Percentiles rank a stretch among this genome's conserved stretches.
Conservation (phyloP, 768 basidiomycete genomes). For the Hypholoma fasciculare region DNA sequence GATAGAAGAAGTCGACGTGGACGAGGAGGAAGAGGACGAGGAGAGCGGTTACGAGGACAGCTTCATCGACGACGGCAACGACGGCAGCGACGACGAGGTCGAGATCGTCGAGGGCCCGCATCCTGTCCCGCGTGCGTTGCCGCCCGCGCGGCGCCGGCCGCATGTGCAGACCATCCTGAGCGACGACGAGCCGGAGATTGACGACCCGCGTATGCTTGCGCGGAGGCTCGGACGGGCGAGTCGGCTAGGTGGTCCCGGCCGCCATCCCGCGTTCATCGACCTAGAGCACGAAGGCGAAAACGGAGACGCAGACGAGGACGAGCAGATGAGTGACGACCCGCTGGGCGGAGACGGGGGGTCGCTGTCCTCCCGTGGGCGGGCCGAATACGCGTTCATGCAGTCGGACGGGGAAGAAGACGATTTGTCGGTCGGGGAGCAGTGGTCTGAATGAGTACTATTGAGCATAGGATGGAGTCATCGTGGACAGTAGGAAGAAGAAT, state of each 20-base stretch:
- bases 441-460: too few species aligned
- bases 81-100: not conserved
- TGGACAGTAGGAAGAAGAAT: too few species aligned
- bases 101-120: not conserved
- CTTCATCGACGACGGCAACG: constrained; percentile 15
- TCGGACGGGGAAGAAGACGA: not conserved
- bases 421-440: too few species aligned
- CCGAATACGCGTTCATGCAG: not conserved
- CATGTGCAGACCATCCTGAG: not conserved
- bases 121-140: too few species aligned
- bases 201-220: not conserved
- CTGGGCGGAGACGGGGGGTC: not conserved
- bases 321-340: not conserved
- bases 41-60: constrained; percentile 15
- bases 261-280: not conserved
- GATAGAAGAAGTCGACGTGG: constrained; percentile 14
- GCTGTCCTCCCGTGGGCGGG: not conserved
- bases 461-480: too few species aligned
- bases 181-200: not conserved
- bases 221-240: not conserved
- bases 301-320: not conserved
- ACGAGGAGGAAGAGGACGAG: constrained; percentile 15
- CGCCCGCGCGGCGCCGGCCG: too few species aligned
- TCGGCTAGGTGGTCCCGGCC: not conserved
- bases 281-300: not conserved